These are phyloP conservation scores for Gastrolobium villosum DNA, from an alignment of 306 rosid species.

Conservation along the genomic window DNA sequence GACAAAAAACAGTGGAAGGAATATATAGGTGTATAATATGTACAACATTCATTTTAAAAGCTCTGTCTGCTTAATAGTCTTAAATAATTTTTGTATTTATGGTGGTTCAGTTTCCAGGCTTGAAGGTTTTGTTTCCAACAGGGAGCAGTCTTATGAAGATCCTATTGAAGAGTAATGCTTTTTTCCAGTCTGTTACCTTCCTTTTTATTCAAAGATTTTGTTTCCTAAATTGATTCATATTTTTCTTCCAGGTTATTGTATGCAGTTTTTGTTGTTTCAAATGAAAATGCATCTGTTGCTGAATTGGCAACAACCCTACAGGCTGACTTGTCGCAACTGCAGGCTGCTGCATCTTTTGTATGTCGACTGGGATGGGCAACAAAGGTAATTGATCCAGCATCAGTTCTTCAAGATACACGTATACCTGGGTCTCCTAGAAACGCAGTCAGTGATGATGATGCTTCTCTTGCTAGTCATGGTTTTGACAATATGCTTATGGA, in stretches of 20 bases:
- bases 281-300: conserved; percentile 95
- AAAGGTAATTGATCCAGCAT: conserved; percentile 90
- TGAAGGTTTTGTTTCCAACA: conserved; percentile 99
- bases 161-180: conserved; percentile 97
- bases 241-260: conserved; percentile 78
- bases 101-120: conserved; percentile 88
- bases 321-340: conserved; percentile 92
- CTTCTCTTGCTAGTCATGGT: conserved; percentile 63
- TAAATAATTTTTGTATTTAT: conserved; percentile 46
- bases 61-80: conserved; percentile 30
- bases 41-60: conserved; percentile 2
- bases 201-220: conserved; percentile 33
- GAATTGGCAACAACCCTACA: conserved; percentile 96
- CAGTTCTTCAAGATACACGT: conserved; percentile 79
- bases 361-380: conserved; percentile 99
- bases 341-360: conserved; percentile 98
- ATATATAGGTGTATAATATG: not conserved
- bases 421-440: conserved; percentile 77
- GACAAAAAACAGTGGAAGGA: too few species aligned
- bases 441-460: conserved; percentile 75
- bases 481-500: conserved; percentile 68
- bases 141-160: conserved; percentile 99
- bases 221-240: conserved; percentile 18
- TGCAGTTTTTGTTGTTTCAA: conserved; percentile 99
- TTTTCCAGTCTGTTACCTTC: conserved; percentile 41